phyloP scores from a whole-genome alignment of 179 eudicot species.

The Actinidia arguta region DNA sequence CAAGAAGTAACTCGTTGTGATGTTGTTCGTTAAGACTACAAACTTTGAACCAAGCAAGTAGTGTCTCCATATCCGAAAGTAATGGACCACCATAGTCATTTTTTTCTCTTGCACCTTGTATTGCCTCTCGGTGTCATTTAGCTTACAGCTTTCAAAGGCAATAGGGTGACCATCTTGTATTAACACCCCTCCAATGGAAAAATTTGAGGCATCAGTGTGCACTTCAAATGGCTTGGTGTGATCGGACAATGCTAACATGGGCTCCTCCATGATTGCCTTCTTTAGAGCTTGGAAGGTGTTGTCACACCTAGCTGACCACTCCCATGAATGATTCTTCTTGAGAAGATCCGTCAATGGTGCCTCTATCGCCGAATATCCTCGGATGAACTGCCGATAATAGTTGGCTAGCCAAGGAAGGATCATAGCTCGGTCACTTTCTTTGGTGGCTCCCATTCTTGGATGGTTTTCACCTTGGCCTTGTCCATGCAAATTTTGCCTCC shows the following conservation, averaged over 20 bases:
- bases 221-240: too few relatives aligned
- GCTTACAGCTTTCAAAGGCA: background rate
- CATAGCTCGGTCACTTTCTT: background rate
- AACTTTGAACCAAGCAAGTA: background rate
- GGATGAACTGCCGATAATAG: background rate
- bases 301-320: too few relatives aligned
- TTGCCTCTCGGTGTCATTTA: background rate
- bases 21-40: too few relatives aligned
- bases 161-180: background rate
- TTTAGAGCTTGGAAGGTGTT: constrained; percentile 4
- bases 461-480: background rate
- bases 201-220: too few relatives aligned
- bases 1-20: too few relatives aligned
- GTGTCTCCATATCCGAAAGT: background rate
- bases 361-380: background rate
- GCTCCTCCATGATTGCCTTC: background rate
- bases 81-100: background rate
- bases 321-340: background rate
- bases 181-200: too few relatives aligned
- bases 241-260: background rate
- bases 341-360: background rate
- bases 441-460: background rate
- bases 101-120: background rate
- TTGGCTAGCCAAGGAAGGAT: background rate
- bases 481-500: background rate